These are phyloP conservation scores for Hypholoma sublateritium DNA, from an alignment of 768 basidiomycete species.

Conservation along the genomic window DNA sequence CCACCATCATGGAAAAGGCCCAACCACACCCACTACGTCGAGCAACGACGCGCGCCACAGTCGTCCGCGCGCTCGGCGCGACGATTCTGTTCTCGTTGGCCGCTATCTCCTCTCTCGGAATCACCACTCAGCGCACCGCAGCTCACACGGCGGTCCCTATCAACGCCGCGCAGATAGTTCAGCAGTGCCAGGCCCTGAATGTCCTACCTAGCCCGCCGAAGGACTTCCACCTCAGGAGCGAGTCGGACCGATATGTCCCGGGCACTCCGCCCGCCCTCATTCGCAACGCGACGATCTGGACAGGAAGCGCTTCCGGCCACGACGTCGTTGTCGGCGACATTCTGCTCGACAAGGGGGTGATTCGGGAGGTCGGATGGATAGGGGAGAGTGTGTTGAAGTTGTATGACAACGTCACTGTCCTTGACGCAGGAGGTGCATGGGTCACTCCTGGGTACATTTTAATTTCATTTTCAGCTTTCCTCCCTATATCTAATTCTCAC, in stretches of 20 bases:
- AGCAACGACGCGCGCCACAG: conserved; percentile 7
- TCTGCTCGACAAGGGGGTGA: conserved; percentile 57
- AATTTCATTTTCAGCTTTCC: too few species aligned
- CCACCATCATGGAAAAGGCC: conserved; percentile 33
- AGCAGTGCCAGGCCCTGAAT: conserved; percentile 50
- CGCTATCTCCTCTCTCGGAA: conserved; percentile 23
- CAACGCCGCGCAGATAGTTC: conserved; percentile 41
- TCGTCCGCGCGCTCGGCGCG: conserved; percentile 20
- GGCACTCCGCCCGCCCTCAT: conserved; percentile 67
- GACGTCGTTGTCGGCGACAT: conserved; percentile 63
- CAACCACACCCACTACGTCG: conserved; percentile 15
- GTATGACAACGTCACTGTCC: conserved; percentile 30
- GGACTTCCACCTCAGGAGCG: conserved; percentile 35
- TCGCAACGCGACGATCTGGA: conserved; percentile 73
- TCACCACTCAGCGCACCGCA: conserved; percentile 20
- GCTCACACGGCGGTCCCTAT: conserved; percentile 28
- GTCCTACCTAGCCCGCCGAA: conserved; percentile 44
- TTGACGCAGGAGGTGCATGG: conserved; percentile 68
- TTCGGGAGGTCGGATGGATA: conserved; percentile 50
- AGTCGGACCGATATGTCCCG: conserved; percentile 61
- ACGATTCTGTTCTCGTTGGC: conserved; percentile 23
- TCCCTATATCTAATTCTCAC: background rate
- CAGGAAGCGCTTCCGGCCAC: conserved; percentile 49
- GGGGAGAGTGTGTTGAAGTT: conserved; percentile 17
- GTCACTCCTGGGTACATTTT: conserved; percentile 59